phyloP scores from a whole-genome alignment of 2,329 filamentous ascomycete genomes.

The Byssothecium circinans region DNA sequence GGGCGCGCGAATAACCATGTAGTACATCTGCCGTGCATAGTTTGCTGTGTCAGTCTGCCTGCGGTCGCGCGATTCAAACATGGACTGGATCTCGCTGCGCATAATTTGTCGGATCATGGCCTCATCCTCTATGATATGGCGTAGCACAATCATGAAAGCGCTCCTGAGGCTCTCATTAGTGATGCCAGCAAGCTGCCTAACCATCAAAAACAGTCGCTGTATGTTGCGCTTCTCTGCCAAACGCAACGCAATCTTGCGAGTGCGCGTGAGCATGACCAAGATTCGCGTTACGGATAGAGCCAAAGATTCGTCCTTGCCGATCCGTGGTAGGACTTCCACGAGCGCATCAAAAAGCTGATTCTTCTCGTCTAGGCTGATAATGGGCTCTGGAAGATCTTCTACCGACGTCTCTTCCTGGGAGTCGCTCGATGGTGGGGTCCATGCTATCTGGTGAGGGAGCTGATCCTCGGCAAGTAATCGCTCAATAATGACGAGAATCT shows the following conservation, averaged over 20 bases:
- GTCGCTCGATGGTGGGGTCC: slow-evolving; percentile 60
- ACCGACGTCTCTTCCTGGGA: slow-evolving; percentile 55
- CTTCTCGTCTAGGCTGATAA: slow-evolving; percentile 68
- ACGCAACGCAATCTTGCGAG: slow-evolving; percentile 70
- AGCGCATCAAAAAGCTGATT: slow-evolving; percentile 72
- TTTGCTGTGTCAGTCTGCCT: slow-evolving; percentile 65
- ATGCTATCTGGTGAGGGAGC: slow-evolving; percentile 73
- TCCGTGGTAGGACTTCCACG: slow-evolving; percentile 79
- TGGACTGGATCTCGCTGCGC: slow-evolving; percentile 81
- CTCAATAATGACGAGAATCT: slow-evolving; percentile 87
- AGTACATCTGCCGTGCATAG: slow-evolving; percentile 77
- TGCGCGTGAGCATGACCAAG: slow-evolving; percentile 83
- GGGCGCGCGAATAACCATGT: slow-evolving; percentile 78
- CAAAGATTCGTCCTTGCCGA: slow-evolving; percentile 84
- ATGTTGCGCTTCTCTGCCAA: slow-evolving; percentile 88
- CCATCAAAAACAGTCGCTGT: slow-evolving; percentile 89
- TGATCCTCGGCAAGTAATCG: slow-evolving; percentile 87
- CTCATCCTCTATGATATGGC: slow-evolving; percentile 93
- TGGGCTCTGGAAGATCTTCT: slow-evolving; percentile 61
- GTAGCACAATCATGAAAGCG: slow-evolving; percentile 80
- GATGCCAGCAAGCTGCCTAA: slow-evolving; percentile 82
- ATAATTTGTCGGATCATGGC: slow-evolving; percentile 89
- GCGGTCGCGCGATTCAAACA: slow-evolving; percentile 62
- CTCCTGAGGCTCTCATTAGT: slow-evolving; percentile 74
- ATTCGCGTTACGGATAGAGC: slow-evolving; percentile 82